phyloP scores from a whole-genome alignment of 1,139 yeast genomes.

The Chernovozyma aurita region DNA sequence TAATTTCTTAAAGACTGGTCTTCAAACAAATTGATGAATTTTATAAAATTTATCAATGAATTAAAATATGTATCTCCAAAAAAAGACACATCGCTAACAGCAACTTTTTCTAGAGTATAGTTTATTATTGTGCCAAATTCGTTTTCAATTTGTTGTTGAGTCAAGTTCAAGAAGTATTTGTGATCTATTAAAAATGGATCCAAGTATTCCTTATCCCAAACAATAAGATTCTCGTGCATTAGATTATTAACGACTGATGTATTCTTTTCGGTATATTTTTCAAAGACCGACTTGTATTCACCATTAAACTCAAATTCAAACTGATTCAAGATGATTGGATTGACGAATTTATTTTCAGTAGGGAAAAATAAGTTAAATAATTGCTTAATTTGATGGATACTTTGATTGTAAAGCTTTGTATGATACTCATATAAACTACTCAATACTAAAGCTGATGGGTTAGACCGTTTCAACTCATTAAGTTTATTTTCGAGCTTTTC shows the following conservation, averaged over 20 bases:
- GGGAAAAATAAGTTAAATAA: slow-evolving; percentile 19
- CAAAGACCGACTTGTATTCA: slow-evolving; percentile 4
- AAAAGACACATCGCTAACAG: background rate
- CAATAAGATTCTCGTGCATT: slow-evolving; percentile 11
- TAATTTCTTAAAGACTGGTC: slow-evolving; percentile 21
- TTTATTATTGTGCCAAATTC: background rate
- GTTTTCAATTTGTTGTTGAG: slow-evolving; percentile 1
- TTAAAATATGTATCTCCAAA: slow-evolving; percentile 11
- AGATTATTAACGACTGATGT: slow-evolving; percentile 9
- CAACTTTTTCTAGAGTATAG: background rate
- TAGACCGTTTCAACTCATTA: slow-evolving; percentile 4
- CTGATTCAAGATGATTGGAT: slow-evolving; percentile 13
- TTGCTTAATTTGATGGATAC: slow-evolving; percentile 7
- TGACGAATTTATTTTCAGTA: slow-evolving; percentile 16
- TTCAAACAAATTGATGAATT: slow-evolving; percentile 25
- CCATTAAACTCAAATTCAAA: slow-evolving; percentile 8
- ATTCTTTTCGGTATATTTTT: slow-evolving; percentile 1
- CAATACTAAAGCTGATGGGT: slow-evolving; percentile 4
- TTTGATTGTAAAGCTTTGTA: slow-evolving; percentile 9
- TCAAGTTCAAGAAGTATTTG: slow-evolving; percentile 13
- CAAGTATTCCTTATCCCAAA: slow-evolving; percentile 16
- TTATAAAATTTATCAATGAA: slow-evolving; percentile 25
- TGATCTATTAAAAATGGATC: slow-evolving; percentile 12
- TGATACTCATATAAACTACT: slow-evolving; percentile 8
- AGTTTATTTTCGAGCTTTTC: slow-evolving; percentile 13